Base-by-base conservation (phyloP, 176 grass and related monocot genomes). In the Calamus simplicifolius region DNA sequence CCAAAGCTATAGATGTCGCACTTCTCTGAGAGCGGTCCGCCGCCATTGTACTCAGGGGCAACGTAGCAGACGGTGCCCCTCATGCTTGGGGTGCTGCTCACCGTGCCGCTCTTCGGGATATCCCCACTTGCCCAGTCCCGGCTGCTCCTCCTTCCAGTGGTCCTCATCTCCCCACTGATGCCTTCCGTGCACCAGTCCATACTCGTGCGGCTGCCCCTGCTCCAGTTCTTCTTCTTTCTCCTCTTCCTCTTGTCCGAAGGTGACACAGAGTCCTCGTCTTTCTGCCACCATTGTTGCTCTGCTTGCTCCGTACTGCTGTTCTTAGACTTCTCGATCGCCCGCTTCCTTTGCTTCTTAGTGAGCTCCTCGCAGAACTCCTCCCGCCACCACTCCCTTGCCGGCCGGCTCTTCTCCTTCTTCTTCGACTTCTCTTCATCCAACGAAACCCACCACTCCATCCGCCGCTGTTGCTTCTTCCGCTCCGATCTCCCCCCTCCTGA, bases 1-100 rank as follows among this genome's bases (percentile, higher is more conserved):
- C 93, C 93, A 13, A 85, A 98, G 56, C 93, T 98, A 52, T 98
- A 98, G 56, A 98, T 91, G 67, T 98, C 93, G 26, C 93, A 98
- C 71, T 98, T 98, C 59, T 92, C 93, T 25, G 87, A 98, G 64
- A 92, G 76, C 27, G 81, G 84, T n/a, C 84, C 87, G 12, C 93
- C 88, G 0, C 87, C 81, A 48, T 81, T 78, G 0, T 92, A 85
- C 61, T 98, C 93, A n/a, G 93, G 93, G 50, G 93, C 93, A 26
- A 92, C 93, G 78, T 98, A 98, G 72, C 93, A 98, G 72, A 92
- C 84, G 0, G 93, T 98, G 48, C 93, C 93, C 48, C 93, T 88
- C 87, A 91, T 98, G 67, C 93, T 98, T 0, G 93, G 93, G 12
- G 93, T 98, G 64, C 93, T 98, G 66, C 87, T 88, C 63, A 79